Base-by-base conservation (phyloP, 768 basidiomycete species). In the Infundibulicybe gibba region DNA sequence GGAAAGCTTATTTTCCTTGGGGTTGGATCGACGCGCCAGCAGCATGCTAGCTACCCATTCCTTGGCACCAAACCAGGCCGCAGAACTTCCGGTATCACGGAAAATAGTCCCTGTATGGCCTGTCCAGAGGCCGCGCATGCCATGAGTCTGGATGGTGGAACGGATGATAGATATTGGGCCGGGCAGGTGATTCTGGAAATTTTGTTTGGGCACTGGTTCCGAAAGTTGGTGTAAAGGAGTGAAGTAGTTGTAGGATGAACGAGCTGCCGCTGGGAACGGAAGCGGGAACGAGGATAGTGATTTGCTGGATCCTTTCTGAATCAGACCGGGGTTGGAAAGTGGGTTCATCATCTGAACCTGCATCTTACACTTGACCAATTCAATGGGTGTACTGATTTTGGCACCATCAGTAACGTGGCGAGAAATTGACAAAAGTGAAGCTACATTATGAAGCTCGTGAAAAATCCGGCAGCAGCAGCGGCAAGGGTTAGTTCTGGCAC, bases 351-450 rank as follows among this genome's bases (percentile, higher is more conserved):
- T 88, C 60, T 92, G 90, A 2, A 93, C 91, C 64, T 94, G 90
- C 90, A 94, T 92, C 60, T 89, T 87, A 64, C 90, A 93, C 66
- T 94, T 94, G 40, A 94, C 80, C 41, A 91, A 83, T 59, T 92
- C 91, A 49, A 93, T 82, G 1, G 90, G 90, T 0, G 90, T 94
- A 42, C 89, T 90, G n/a, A 43, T 31, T 5, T 25, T 49, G 45
- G 35, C 33, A 17, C 21, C 39, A 43, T 20, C 17, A 41, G 35
- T 10, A n/a, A 48, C 40, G 31, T 13, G 45, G 37, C 17, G 32
- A 2, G 17, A 31, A 19, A 32, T 30, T 48, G 32, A 31, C 33
- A 6, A 37, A 32, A 45, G 20, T n/a, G 30, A 41, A 17, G 31
- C 15, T 32, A 93, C 89, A 97, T 70, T 43, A 95, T 72, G 64